phyloP scores from a whole-genome alignment of 2,329 filamentous ascomycete species.

The Helotiales sp. region DNA sequence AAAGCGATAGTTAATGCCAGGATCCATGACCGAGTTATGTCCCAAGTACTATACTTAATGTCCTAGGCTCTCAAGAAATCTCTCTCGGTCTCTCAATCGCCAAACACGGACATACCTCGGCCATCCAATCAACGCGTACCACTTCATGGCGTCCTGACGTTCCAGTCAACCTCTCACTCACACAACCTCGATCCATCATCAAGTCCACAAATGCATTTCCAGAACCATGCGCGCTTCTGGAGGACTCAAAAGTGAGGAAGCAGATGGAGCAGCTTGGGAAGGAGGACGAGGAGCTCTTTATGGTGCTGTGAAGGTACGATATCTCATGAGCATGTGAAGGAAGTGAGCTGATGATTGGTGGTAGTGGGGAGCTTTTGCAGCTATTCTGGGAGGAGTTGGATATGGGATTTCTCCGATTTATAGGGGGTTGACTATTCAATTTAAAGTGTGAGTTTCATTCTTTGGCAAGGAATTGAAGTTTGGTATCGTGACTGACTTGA shows the following conservation, averaged over 20 bases:
- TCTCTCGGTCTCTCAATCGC: not conserved
- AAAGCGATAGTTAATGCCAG: too few relatives aligned
- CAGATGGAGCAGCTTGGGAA: conserved; percentile 69
- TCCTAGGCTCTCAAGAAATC: not conserved
- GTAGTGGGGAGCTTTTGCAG: conserved; percentile 68
- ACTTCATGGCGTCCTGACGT: conserved; percentile 21
- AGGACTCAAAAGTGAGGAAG: conserved; percentile 64
- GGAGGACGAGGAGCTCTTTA: conserved; percentile 65
- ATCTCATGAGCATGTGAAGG: not conserved
- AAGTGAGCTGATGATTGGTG: conserved; percentile 13
- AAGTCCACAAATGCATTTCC: not conserved
- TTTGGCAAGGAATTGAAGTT: not conserved
- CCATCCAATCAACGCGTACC: conserved; percentile 5
- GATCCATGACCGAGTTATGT: too few relatives aligned
- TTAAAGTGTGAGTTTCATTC: conserved; percentile 64
- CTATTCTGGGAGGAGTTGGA: conserved; percentile 60
- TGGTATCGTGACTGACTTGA: not conserved
- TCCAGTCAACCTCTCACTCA: conserved; percentile 3
- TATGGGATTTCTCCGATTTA: conserved; percentile 70
- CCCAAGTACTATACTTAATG: too few relatives aligned
- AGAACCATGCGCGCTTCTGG: conserved; percentile 52
- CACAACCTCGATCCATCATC: conserved; percentile 14
- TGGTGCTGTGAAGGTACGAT: conserved; percentile 64
- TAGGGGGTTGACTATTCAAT: conserved; percentile 69
- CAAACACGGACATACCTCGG: conserved; percentile 7